Base-by-base conservation (phyloP, 1,284 basidiomycete species). In the Paramarasmius palmivorus region DNA sequence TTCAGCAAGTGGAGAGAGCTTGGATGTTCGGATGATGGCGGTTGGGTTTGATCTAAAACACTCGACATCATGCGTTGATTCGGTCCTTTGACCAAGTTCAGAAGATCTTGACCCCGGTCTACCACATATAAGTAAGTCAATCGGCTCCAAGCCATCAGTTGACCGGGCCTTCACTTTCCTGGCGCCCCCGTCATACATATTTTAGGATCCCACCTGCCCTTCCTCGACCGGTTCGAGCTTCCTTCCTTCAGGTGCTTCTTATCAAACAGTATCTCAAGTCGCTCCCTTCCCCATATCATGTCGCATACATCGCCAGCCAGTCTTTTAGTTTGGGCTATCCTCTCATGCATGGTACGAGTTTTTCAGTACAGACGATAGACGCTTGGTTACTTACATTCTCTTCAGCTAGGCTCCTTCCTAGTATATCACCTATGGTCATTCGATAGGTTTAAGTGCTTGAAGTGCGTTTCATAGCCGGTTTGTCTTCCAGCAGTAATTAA, bases 381-480 rank as follows among this genome's bases (percentile, higher is more conserved):
- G 17, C 40, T 17, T 12, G 7, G 3, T 36, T 12, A 23, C 22
- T 45, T 5, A 26, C 4, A 15, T 19, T 35, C 20, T 25, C 22
- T 53, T 3, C 55, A 90, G 88, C 71, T 89, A 4, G 79, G 77
- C 3, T 58, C 62, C 4, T 90, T 91, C 65, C 73, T 90, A 4
- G 22, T 89, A 2, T 86, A 80, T 61, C 88, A 91, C 64, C 68
- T 91, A 38, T 91, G 86, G 85, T 84, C 83, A 3, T 91, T 88
- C 65, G 88, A 91, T 65, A 75, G 78, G 49, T 91, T 91, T 73
- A 81, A 77, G 60, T 90, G 87, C 65, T 65, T 90, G 44, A 81
- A 64, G 88, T 88, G 59, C 60, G 79, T 65, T 46, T 19, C 40
- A 47, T 15, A 32, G 19, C 49, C 8, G n/a, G 23, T 29, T 20